Evolutionary conservation across 2,329 filamentous ascomycete genomes (phyloP).

Genomic region (Hypoxylon sp.): DNA sequence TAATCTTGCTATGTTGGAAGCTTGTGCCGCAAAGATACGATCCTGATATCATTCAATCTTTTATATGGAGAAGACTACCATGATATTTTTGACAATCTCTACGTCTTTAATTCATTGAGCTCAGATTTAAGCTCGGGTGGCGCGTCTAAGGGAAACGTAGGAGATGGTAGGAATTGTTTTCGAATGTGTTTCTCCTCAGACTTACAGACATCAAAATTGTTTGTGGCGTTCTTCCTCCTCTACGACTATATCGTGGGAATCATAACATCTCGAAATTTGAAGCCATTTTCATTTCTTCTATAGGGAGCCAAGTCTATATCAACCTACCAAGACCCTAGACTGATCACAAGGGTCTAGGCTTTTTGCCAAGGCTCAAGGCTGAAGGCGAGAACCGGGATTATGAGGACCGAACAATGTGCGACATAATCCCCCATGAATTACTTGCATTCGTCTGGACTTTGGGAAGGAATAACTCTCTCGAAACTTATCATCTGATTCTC

Average conservation of each 20-base stretch:
- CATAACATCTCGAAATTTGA: slow-evolving; percentile 7
- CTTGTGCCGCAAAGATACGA: not conserved
- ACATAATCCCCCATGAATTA: slow-evolving; percentile 10
- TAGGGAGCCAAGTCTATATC: not conserved
- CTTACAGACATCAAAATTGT: not conserved
- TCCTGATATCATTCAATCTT: slow-evolving; percentile 10
- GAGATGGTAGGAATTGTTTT: slow-evolving; percentile 3
- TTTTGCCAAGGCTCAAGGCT: slow-evolving; percentile 36
- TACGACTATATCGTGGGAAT: not conserved
- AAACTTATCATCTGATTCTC: not conserved
- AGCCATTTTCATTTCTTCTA: slow-evolving; percentile 8
- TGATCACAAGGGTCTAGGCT: slow-evolving; percentile 7
- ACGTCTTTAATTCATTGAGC: slow-evolving; percentile 1
- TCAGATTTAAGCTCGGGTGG: not conserved
- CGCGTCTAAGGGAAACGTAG: not conserved
- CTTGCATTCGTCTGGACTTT: slow-evolving; percentile 11
- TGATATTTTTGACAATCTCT: slow-evolving; percentile 5
- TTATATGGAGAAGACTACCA: slow-evolving; percentile 13
- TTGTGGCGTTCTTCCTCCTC: not conserved
- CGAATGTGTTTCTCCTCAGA: not conserved
- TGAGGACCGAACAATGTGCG: not conserved
- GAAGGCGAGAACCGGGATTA: slow-evolving; percentile 12
- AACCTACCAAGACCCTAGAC: slow-evolving; percentile 10
- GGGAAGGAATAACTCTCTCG: not conserved
- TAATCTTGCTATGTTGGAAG: not conserved